Percentiles rank a stretch among this genome's conserved stretches.
These are phyloP conservation scores for Podaxis sp. DNA, from an alignment of 768 basidiomycete species.

Conservation along the genomic window DNA sequence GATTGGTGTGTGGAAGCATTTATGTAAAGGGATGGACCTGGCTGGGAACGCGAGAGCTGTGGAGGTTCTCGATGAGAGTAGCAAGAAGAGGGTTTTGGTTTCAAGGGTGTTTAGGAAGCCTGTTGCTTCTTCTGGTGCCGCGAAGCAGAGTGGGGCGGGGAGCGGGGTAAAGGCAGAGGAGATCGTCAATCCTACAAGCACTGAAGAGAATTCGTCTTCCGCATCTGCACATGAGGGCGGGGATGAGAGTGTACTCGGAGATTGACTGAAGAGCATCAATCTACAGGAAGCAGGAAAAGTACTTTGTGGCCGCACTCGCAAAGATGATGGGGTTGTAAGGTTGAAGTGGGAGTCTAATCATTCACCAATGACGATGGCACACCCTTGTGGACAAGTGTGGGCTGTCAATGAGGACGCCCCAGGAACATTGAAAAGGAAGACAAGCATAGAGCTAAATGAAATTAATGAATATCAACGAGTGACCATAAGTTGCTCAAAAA, in stretches of 20 bases:
- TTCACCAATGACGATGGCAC: conserved; percentile 39
- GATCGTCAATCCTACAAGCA: conserved; percentile 7
- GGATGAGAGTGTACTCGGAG: not conserved
- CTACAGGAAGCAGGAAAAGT: conserved; percentile 58
- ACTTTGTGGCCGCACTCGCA: conserved; percentile 45
- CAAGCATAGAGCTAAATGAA: too few species aligned
- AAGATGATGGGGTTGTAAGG: conserved; percentile 49
- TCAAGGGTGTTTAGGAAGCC: conserved; percentile 5
- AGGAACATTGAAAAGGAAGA: too few species aligned
- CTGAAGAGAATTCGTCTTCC: conserved; percentile 1
- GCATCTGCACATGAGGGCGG: not conserved
- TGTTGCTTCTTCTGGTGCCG: not conserved
- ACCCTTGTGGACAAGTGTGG: conserved; percentile 2
- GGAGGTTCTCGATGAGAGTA: conserved; percentile 58
- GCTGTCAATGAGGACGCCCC: too few species aligned
- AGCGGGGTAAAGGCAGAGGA: not conserved
- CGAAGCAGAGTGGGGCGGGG: not conserved
- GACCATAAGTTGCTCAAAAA: not conserved
- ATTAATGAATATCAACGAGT: too few species aligned
- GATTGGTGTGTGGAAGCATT: conserved; percentile 63
- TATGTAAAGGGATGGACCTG: conserved; percentile 51
- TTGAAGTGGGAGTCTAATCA: conserved; percentile 66
- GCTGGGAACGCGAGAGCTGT: conserved; percentile 59
- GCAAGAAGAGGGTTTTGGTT: conserved; percentile 6
- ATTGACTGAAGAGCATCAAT: conserved; percentile 31